Conservation (phyloP, 345 rosid genomes). For the Noccaea caerulescens region DNA sequence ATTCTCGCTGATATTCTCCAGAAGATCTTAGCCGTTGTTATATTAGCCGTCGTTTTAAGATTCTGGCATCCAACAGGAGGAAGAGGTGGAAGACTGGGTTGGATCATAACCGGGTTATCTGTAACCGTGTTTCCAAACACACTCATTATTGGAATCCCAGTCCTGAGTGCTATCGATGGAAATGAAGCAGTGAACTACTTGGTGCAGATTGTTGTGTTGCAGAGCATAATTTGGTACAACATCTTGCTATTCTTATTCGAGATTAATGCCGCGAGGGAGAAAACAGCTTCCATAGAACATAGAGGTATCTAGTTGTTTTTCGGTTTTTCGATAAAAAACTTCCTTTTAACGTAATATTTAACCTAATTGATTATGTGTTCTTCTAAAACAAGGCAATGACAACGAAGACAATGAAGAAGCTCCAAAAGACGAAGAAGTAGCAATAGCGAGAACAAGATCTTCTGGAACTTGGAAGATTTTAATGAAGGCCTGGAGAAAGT, state of each 20-base stretch:
- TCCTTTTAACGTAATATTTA: not conserved
- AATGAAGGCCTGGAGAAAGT: conserved; percentile 67
- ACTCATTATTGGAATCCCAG: conserved; percentile 80
- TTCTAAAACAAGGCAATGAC: conserved; percentile 33
- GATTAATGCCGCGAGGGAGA: conserved; percentile 57
- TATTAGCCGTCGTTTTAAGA: conserved; percentile 47
- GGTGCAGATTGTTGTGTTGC: conserved; percentile 77
- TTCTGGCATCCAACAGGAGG: conserved; percentile 48
- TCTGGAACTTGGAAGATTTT: conserved; percentile 52
- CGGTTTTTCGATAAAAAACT: not conserved
- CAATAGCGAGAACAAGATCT: conserved; percentile 49
- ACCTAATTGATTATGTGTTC: conserved; percentile 20
- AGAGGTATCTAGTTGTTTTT: conserved; percentile 49
- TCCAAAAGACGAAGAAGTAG: conserved; percentile 42
- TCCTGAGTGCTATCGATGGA: conserved; percentile 74
- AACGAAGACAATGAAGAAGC: conserved; percentile 52
- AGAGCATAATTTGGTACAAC: conserved; percentile 86
- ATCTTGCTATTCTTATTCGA: conserved; percentile 74
- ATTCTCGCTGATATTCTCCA: conserved; percentile 66
- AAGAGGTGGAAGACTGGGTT: conserved; percentile 54
- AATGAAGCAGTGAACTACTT: conserved; percentile 58
- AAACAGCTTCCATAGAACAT: conserved; percentile 49
- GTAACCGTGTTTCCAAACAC: conserved; percentile 83
- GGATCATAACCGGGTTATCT: conserved; percentile 74
- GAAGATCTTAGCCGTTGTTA: conserved; percentile 58